Conservation (phyloP, 805 yeast genomes). For the Groenewaldozyma salmanticensis region DNA sequence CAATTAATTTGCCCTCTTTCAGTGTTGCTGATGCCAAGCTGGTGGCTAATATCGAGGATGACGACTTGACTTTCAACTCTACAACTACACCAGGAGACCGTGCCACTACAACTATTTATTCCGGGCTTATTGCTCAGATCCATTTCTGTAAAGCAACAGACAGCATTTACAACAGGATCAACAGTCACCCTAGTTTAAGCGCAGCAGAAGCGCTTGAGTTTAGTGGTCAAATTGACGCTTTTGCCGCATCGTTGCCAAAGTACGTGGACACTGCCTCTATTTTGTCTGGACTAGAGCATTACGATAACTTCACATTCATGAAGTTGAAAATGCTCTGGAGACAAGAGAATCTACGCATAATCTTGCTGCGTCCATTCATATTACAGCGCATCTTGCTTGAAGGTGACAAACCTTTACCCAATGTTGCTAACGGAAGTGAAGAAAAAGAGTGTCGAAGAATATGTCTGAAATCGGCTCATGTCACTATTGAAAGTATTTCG, state of each 20-base stretch:
- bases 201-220: constrained; percentile 42
- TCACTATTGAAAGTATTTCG: constrained; percentile 40
- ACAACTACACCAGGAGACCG: constrained; percentile 18
- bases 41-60: constrained; percentile 44
- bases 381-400: constrained; percentile 39
- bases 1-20: constrained; percentile 41
- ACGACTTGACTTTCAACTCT: constrained; percentile 24
- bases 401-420: constrained; percentile 11
- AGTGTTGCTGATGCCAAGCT: constrained; percentile 39
- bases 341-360: constrained; percentile 44
- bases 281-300: neutral
- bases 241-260: constrained; percentile 35
- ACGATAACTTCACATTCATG: constrained; percentile 33
- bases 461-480: constrained; percentile 43
- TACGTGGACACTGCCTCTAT: constrained; percentile 35
- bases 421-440: constrained; percentile 20
- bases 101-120: constrained; percentile 42
- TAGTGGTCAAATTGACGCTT: constrained; percentile 35
- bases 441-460: constrained; percentile 41
- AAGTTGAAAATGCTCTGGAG: constrained; percentile 50
- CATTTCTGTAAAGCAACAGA: constrained; percentile 39
- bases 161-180: constrained; percentile 39
- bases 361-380: constrained; percentile 46
- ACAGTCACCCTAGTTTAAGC: constrained; percentile 39
- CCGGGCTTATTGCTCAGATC: constrained; percentile 48